A percentile compares a stretch with the other conserved stretches of the same genome.
phyloP scores from a whole-genome alignment of 2,329 filamentous ascomycete species.

The Pseudocercospora macadamiae region DNA sequence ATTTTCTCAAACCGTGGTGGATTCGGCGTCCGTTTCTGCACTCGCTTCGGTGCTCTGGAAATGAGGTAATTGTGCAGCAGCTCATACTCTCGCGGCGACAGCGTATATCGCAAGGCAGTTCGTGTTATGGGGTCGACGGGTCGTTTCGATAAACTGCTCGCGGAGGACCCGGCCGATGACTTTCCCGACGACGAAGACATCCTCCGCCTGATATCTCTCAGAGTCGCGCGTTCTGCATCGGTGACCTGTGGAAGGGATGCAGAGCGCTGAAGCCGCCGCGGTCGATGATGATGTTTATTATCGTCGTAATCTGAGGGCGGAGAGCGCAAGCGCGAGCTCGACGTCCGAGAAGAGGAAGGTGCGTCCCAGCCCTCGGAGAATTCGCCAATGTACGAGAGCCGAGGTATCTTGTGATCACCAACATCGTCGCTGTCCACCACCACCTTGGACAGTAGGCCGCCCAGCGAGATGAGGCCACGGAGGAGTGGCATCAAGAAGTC shows the following conservation, averaged over 20 bases:
- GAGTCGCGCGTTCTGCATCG: constrained; percentile 2
- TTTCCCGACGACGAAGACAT: constrained; percentile 19
- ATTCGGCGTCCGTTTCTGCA: constrained; percentile 57
- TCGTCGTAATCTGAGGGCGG: constrained; percentile 2
- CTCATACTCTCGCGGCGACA: constrained; percentile 83
- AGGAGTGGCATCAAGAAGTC: neutral
- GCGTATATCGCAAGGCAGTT: constrained; percentile 82
- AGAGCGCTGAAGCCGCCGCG: neutral
- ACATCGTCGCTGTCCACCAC: neutral
- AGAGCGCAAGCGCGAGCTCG: neutral
- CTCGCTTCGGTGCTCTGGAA: constrained; percentile 64
- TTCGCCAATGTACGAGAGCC: neutral
- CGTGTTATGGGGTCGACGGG: constrained; percentile 71
- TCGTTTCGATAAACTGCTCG: constrained; percentile 27
- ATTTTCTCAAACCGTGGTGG: constrained; percentile 58
- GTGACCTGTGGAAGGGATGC: neutral
- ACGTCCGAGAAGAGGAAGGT: neutral
- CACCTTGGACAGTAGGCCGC: neutral
- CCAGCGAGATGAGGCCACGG: neutral
- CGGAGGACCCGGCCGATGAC: constrained; percentile 17
- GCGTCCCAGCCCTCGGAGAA: constrained; percentile 2
- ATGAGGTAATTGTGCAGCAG: constrained; percentile 81
- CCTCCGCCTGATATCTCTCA: constrained; percentile 9
- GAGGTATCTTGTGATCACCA: constrained; percentile 3
- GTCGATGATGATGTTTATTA: constrained; percentile 4